A percentile compares a stretch with the other conserved stretches of the same genome.
Conservation (phyloP, 2,329 filamentous ascomycete genomes). For the Sphaerostilbella broomeana region DNA sequence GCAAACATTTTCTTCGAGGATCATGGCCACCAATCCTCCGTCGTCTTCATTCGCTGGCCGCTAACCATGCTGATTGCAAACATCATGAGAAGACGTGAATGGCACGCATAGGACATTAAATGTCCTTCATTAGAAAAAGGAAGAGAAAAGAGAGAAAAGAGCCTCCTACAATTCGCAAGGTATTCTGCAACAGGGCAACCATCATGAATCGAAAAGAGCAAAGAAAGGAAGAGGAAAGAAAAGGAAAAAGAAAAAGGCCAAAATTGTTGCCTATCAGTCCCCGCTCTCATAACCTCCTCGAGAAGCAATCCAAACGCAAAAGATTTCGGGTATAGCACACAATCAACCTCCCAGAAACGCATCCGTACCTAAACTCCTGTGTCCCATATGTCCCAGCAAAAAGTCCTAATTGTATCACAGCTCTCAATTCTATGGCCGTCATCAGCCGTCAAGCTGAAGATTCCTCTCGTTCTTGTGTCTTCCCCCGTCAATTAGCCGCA, state of each 20-base stretch:
- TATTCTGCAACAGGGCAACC: slow-evolving; percentile 2
- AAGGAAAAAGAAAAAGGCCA: neutral
- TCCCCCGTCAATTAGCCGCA: neutral
- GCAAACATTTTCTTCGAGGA: neutral
- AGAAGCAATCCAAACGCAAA: slow-evolving; percentile 11
- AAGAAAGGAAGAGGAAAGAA: neutral
- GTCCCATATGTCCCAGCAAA: too few species aligned
- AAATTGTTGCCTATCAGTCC: too few species aligned
- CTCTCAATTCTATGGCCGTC: slow-evolving; percentile 3
- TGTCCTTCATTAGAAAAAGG: slow-evolving; percentile 8
- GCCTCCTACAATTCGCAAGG: slow-evolving; percentile 7
- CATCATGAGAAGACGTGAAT: slow-evolving; percentile 10
- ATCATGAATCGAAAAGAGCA: slow-evolving; percentile 12
- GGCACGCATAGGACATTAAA: slow-evolving; percentile 5
- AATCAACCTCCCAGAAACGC: slow-evolving; percentile 10
- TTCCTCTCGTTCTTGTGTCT: neutral
- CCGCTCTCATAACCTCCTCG: slow-evolving; percentile 5
- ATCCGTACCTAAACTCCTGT: slow-evolving; percentile 15
- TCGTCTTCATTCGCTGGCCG: slow-evolving; percentile 1
- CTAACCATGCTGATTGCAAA: slow-evolving; percentile 5
- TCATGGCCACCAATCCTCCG: neutral
- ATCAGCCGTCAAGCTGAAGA: neutral
- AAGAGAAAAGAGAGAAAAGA: too few species aligned
- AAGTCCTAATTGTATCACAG: slow-evolving; percentile 1
- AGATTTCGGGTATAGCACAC: slow-evolving; percentile 14